These are phyloP conservation scores for Hippophae gyantsensis DNA, from an alignment of 306 rosid species.

Conservation along the genomic window DNA sequence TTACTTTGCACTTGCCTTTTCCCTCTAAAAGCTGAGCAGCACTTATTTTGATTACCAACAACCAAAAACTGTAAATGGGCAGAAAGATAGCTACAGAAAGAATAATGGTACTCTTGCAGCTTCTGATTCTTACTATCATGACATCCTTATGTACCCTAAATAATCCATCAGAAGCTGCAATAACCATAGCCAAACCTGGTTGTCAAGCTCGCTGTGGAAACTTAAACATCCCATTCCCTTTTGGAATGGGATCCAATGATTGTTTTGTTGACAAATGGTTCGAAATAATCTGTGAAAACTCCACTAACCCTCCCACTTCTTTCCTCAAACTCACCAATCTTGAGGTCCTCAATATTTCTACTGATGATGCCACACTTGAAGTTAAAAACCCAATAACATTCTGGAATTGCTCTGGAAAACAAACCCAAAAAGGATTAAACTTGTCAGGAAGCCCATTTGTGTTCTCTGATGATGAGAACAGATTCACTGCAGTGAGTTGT, in stretches of 20 bases:
- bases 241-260: slow-evolving; percentile 20
- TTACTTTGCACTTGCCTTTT: no score
- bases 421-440: background rate
- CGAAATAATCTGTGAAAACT: slow-evolving; percentile 20
- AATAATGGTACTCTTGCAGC: no score
- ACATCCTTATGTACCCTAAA: no score
- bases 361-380: background rate
- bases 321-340: slow-evolving; percentile 9
- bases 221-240: slow-evolving; percentile 25
- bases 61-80: no score
- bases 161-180: background rate
- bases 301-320: background rate
- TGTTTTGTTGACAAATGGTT: slow-evolving; percentile 28
- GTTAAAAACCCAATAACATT: slow-evolving; percentile 18
- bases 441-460: slow-evolving; percentile 3
- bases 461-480: slow-evolving; percentile 2
- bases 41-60: no score
- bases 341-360: background rate
- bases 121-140: no score
- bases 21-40: no score
- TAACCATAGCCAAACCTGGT: background rate
- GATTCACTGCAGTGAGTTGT: background rate
- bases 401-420: slow-evolving; percentile 4
- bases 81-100: no score
- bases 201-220: slow-evolving; percentile 25